Conservation (phyloP, 805 yeast species). For the Ogataea pini region DNA sequence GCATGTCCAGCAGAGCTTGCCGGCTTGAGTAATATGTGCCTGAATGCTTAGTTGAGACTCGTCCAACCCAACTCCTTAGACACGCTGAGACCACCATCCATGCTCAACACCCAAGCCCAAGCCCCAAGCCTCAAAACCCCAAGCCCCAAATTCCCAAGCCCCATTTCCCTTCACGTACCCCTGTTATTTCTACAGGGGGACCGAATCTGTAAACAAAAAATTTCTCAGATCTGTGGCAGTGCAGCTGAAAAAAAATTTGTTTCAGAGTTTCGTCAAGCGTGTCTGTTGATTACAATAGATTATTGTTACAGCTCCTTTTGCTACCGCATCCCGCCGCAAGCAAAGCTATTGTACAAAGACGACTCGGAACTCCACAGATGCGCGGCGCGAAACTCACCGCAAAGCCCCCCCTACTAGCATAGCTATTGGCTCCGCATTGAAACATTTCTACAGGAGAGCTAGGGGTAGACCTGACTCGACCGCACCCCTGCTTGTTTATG, state of each 20-base stretch:
- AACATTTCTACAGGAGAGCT: constrained; percentile 2
- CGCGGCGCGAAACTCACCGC: not conserved
- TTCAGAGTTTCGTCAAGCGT: constrained; percentile 3
- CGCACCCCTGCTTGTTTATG: constrained; percentile 3
- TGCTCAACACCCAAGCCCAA: too few species aligned
- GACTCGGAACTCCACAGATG: not conserved
- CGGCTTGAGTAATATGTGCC: too few species aligned
- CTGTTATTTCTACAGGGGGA: too few species aligned
- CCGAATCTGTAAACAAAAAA: too few species aligned
- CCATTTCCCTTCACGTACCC: not conserved
- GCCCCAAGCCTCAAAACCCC: too few species aligned
- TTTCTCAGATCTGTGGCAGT: not conserved
- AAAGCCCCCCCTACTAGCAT: not conserved
- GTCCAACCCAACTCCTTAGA: too few species aligned
- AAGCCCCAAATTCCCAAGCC: too few species aligned
- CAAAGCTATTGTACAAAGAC: too few species aligned
- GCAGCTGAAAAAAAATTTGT: not conserved
- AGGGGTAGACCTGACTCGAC: not conserved
- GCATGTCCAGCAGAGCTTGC: too few species aligned
- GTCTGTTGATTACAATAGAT: constrained; percentile 1
- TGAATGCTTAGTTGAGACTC: too few species aligned
- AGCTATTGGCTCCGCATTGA: constrained; percentile 1
- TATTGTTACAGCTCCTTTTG: not conserved
- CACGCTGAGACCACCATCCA: too few species aligned
- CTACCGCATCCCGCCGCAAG: not conserved